A percentile compares a stretch with the other conserved stretches of the same genome.
Conservation (phyloP, 2,329 filamentous ascomycete genomes). For the Fusarium miscanthi region DNA sequence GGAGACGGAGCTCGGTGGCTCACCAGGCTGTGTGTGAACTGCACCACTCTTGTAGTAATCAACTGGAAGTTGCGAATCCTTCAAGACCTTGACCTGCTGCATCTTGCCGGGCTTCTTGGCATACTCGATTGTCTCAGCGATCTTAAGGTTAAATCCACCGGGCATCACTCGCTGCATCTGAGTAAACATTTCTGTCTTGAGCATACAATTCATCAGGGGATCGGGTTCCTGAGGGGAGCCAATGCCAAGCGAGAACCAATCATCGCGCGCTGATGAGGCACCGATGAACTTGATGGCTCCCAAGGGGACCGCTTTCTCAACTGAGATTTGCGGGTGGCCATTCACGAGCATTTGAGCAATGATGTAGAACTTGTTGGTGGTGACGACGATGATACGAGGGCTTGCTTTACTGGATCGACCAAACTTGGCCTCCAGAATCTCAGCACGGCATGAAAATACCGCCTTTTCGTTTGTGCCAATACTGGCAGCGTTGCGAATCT, state of each 20-base stretch:
- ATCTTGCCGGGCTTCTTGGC: constrained; percentile 98
- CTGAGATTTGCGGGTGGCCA: constrained; percentile 80
- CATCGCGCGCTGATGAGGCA: constrained; percentile 83
- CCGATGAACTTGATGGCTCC: constrained; percentile 91
- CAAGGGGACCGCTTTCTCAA: constrained; percentile 84
- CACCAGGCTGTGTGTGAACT: constrained; percentile 86
- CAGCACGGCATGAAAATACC: constrained; percentile 90
- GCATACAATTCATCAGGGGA: constrained; percentile 89
- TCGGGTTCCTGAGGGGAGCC: constrained; percentile 93
- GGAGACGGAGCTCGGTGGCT: constrained; percentile 84
- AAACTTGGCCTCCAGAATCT: constrained; percentile 92
- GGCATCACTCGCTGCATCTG: constrained; percentile 85
- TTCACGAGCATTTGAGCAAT: constrained; percentile 87
- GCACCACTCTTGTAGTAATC: constrained; percentile 95
- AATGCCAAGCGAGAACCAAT: constrained; percentile 95
- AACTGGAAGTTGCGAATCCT: constrained; percentile 80
- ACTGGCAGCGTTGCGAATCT: constrained; percentile 80
- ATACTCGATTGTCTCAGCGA: constrained; percentile 89
- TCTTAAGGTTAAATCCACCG: constrained; percentile 82
- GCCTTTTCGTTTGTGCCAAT: constrained; percentile 78
- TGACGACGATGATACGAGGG: constrained; percentile 85
- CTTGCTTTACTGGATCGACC: constrained; percentile 95
- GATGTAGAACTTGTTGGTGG: constrained; percentile 87
- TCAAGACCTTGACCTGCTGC: constrained; percentile 87
- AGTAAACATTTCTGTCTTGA: constrained; percentile 98